Percentiles rank a stretch among this genome's conserved stretches.
These are phyloP conservation scores for Yamadazyma atlantica DNA, from an alignment of 1,139 yeast species.

Conservation along the genomic window DNA sequence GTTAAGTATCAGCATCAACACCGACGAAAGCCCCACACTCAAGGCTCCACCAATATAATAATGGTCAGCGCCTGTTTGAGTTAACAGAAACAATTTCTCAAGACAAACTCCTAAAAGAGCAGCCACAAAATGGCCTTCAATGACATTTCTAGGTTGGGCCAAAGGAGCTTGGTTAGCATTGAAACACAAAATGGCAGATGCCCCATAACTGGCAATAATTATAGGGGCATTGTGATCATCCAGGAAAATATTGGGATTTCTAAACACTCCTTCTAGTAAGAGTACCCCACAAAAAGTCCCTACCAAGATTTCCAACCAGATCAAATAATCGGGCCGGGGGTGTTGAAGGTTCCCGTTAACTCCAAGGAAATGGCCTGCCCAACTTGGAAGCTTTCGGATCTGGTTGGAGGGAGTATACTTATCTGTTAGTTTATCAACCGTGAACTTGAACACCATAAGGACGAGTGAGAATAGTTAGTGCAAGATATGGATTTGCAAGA, in stretches of 20 bases:
- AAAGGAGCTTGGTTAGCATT: slow-evolving; percentile 59
- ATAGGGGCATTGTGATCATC: slow-evolving; percentile 47
- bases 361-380: slow-evolving; percentile 33
- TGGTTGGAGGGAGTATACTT: slow-evolving; percentile 30
- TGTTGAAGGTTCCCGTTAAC: slow-evolving; percentile 22
- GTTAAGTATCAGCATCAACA: slow-evolving; percentile 55
- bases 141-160: slow-evolving; percentile 65
- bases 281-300: slow-evolving; percentile 55
- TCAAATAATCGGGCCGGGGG: slow-evolving; percentile 38
- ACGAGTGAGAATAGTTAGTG: no score
- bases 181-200: slow-evolving; percentile 62
- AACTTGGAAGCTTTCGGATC: slow-evolving; percentile 27
- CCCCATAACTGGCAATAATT: slow-evolving; percentile 66
- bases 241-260: slow-evolving; percentile 43
- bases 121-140: slow-evolving; percentile 57
- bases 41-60: slow-evolving; percentile 65
- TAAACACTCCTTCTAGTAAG: slow-evolving; percentile 51
- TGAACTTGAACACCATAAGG: slow-evolving; percentile 44
- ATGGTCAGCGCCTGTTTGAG: slow-evolving; percentile 38
- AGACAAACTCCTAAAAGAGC: slow-evolving; percentile 57
- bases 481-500: no score
- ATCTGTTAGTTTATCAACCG: slow-evolving; percentile 34
- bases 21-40: slow-evolving; percentile 57
- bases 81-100: slow-evolving; percentile 51
- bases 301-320: slow-evolving; percentile 50